Percentiles rank a stretch among this genome's conserved stretches.
Evolutionary conservation across 257 asterid species (phyloP).

Genomic region (Gentiana macrophylla): DNA sequence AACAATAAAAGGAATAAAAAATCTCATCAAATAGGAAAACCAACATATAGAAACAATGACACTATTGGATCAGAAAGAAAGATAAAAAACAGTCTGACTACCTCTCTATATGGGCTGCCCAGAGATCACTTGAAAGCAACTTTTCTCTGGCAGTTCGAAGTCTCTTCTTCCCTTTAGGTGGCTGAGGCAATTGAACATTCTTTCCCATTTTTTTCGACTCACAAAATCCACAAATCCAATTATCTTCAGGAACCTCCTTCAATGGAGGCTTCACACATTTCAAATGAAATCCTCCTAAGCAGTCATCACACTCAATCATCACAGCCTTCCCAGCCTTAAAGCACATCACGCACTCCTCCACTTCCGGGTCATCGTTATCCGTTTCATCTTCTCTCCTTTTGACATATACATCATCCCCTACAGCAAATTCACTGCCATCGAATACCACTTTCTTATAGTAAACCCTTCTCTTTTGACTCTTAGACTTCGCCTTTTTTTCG

Average conservation of each 20-base stretch:
- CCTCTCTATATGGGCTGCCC: slow-evolving; percentile 86
- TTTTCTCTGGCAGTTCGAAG: slow-evolving; percentile 76
- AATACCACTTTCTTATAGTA: slow-evolving; percentile 59
- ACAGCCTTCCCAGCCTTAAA: slow-evolving; percentile 54
- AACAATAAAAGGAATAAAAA: background rate
- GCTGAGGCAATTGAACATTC: slow-evolving; percentile 39
- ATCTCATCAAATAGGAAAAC: background rate
- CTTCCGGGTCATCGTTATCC: slow-evolving; percentile 62
- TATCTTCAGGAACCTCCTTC: slow-evolving; percentile 75
- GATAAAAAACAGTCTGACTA: slow-evolving; percentile 4
- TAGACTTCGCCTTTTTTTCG: slow-evolving; percentile 16
- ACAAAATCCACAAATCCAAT: slow-evolving; percentile 77
- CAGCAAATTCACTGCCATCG: slow-evolving; percentile 64
- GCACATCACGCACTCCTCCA: slow-evolving; percentile 83
- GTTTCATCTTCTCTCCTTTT: slow-evolving; percentile 69
- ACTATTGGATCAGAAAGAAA: background rate
- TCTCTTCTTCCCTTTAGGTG: slow-evolving; percentile 60
- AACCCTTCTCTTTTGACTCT: slow-evolving; percentile 37
- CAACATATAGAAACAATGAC: background rate
- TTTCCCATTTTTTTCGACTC: slow-evolving; percentile 43
- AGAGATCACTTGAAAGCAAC: slow-evolving; percentile 78
- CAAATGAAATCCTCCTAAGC: slow-evolving; percentile 91
- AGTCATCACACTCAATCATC: slow-evolving; percentile 90
- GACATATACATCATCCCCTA: slow-evolving; percentile 71
- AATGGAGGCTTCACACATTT: slow-evolving; percentile 76